Percentiles rank a stretch among this genome's conserved stretches.
phyloP scores from a whole-genome alignment of 2,329 filamentous ascomycete genomes.

The Penicillium sclerotigenum region DNA sequence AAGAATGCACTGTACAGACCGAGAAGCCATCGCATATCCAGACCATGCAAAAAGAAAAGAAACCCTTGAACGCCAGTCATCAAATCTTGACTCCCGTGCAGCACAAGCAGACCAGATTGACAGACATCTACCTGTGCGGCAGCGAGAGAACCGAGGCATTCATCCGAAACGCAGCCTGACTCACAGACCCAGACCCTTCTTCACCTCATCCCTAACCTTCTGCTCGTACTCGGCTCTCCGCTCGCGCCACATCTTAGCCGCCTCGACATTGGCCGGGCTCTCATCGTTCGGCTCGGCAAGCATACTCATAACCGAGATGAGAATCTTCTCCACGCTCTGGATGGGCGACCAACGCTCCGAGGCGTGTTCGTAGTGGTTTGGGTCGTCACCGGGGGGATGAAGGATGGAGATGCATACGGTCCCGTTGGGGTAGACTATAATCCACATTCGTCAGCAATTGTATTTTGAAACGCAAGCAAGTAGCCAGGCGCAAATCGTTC shows the following conservation, averaged over 20 bases:
- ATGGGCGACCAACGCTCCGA: conserved; percentile 96
- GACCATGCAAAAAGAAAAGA: conserved; percentile 18
- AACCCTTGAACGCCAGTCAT: conserved; percentile 25
- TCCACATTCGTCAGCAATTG: background rate
- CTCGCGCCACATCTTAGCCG: conserved; percentile 94
- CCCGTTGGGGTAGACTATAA: conserved; percentile 79
- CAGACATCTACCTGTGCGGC: background rate
- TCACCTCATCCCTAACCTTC: conserved; percentile 77
- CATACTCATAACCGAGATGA: conserved; percentile 98
- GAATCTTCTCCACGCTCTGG: conserved; percentile 95
- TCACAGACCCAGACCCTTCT: conserved; percentile 72
- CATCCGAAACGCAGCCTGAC: background rate
- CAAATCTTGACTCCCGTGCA: conserved; percentile 10
- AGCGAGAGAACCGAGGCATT: conserved; percentile 3
- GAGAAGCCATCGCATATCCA: conserved; percentile 11
- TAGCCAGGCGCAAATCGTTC: background rate
- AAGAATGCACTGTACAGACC: conserved; percentile 16
- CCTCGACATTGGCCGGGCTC: conserved; percentile 92
- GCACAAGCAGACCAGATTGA: background rate
- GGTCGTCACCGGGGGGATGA: conserved; percentile 92
- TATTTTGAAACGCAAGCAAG: background rate
- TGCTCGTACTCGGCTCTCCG: conserved; percentile 77
- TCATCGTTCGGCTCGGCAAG: conserved; percentile 96
- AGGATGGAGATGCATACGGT: conserved; percentile 98
- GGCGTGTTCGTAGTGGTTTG: conserved; percentile 96